These are phyloP conservation scores for Amaranthus hypochondriacus DNA, from an alignment of 148 eudicot genomes.

Conservation along the genomic window DNA sequence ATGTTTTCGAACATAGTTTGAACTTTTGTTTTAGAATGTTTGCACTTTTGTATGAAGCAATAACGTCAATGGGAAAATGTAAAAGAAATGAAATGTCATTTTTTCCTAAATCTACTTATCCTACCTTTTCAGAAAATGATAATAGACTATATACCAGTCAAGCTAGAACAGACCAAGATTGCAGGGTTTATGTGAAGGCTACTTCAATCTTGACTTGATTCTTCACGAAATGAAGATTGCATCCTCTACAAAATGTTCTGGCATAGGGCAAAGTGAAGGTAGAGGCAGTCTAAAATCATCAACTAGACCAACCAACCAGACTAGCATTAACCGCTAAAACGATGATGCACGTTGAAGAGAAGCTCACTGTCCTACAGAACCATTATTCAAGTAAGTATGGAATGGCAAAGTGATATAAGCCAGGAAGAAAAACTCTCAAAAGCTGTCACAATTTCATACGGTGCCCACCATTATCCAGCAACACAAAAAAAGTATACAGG, in stretches of 20 bases:
- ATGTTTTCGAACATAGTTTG: too few species aligned
- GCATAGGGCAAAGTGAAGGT: slow-evolving; percentile 80
- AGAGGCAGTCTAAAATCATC: slow-evolving; percentile 95
- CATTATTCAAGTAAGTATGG: not conserved
- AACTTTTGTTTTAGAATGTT: too few species aligned
- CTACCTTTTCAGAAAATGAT: too few species aligned
- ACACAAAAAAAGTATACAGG: not conserved
- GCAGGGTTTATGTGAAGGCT: too few species aligned
- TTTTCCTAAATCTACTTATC: too few species aligned
- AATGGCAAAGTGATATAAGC: not conserved
- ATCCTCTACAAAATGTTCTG: slow-evolving; percentile 97
- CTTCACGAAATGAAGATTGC: slow-evolving; percentile 28
- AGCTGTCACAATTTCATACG: not conserved
- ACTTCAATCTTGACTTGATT: too few species aligned
- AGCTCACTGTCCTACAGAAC: slow-evolving; percentile 61
- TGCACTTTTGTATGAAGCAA: too few species aligned
- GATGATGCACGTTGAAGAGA: slow-evolving; percentile 67
- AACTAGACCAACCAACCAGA: slow-evolving; percentile 81
- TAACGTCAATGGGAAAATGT: too few species aligned
- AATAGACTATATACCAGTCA: too few species aligned
- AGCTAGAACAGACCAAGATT: too few species aligned
- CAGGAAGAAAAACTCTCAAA: not conserved
- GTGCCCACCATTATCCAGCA: not conserved
- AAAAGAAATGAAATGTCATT: too few species aligned
- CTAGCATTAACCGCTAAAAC: slow-evolving; percentile 78